These are phyloP conservation scores for Leccinellum luteum DNA, from an alignment of 768 basidiomycete genomes.

Conservation along the genomic window DNA sequence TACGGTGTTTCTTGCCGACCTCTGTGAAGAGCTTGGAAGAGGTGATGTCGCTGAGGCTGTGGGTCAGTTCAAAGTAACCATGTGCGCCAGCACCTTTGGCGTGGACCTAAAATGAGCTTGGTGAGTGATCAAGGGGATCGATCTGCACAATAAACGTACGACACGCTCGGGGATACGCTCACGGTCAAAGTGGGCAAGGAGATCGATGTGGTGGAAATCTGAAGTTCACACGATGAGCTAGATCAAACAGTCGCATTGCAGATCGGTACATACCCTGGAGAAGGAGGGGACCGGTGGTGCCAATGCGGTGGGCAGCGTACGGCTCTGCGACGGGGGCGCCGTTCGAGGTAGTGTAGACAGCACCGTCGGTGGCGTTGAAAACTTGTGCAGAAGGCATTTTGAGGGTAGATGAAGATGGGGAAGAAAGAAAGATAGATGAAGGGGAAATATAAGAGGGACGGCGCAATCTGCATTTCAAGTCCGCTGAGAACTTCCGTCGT, in stretches of 20 bases:
- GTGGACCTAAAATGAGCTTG: slow-evolving; percentile 58
- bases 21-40: slow-evolving; percentile 64
- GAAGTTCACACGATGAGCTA: slow-evolving; percentile 14
- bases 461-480: slow-evolving; percentile 17
- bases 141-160: slow-evolving; percentile 40
- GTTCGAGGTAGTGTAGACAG: slow-evolving; percentile 81
- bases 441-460: slow-evolving; percentile 11
- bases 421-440: background rate
- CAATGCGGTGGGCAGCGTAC: slow-evolving; percentile 76
- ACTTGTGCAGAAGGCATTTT: slow-evolving; percentile 69
- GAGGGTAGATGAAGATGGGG: slow-evolving; percentile 1
- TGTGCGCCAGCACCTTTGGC: slow-evolving; percentile 93
- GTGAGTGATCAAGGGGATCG: slow-evolving; percentile 17
- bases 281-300: slow-evolving; percentile 76
- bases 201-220: slow-evolving; percentile 90
- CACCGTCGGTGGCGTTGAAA: slow-evolving; percentile 49
- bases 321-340: slow-evolving; percentile 76
- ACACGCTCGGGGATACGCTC: slow-evolving; percentile 97
- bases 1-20: slow-evolving; percentile 64
- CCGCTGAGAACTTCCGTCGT: slow-evolving; percentile 22
- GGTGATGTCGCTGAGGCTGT: slow-evolving; percentile 80
- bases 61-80: slow-evolving; percentile 89
- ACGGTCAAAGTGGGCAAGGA: slow-evolving; percentile 89
- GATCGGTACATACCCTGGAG: slow-evolving; percentile 64
- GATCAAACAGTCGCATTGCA: background rate